phyloP scores from a whole-genome alignment of 2,329 filamentous ascomycete species.

The Xylariaceae sp. region DNA sequence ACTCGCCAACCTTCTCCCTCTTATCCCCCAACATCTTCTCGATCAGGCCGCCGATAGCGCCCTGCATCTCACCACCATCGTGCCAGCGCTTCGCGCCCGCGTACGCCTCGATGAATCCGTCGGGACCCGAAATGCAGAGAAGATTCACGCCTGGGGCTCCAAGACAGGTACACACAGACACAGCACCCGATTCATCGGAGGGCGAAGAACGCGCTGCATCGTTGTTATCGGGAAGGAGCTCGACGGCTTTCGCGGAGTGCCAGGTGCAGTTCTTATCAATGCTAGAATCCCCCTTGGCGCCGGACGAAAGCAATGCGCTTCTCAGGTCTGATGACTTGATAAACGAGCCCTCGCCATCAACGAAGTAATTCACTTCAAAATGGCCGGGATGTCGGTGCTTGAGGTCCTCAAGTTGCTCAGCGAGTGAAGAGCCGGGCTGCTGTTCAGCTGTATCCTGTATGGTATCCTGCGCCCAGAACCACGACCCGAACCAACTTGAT shows the following conservation, averaged over 20 bases:
- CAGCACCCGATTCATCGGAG: background rate
- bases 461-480: constrained; percentile 18
- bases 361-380: constrained; percentile 66
- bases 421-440: constrained; percentile 21
- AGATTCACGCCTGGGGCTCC: constrained; percentile 49
- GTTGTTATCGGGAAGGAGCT: constrained; percentile 25
- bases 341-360: constrained; percentile 71
- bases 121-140: constrained; percentile 82
- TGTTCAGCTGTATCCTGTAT: constrained; percentile 21
- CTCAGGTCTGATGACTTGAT: constrained; percentile 53
- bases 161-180: constrained; percentile 28
- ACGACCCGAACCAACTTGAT: constrained; percentile 11
- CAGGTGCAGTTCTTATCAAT: constrained; percentile 23
- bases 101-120: constrained; percentile 78
- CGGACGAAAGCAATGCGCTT: constrained; percentile 28
- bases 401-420: constrained; percentile 55
- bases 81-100: constrained; percentile 76
- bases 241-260: constrained; percentile 26
- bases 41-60: constrained; percentile 64
- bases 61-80: constrained; percentile 68
- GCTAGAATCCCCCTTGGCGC: background rate
- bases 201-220: constrained; percentile 22
- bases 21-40: constrained; percentile 50
- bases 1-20: constrained; percentile 33
- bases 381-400: constrained; percentile 51